These are phyloP conservation scores for Coniochaeta sp. DNA, from an alignment of 2,329 filamentous ascomycete species.

Conservation along the genomic window DNA sequence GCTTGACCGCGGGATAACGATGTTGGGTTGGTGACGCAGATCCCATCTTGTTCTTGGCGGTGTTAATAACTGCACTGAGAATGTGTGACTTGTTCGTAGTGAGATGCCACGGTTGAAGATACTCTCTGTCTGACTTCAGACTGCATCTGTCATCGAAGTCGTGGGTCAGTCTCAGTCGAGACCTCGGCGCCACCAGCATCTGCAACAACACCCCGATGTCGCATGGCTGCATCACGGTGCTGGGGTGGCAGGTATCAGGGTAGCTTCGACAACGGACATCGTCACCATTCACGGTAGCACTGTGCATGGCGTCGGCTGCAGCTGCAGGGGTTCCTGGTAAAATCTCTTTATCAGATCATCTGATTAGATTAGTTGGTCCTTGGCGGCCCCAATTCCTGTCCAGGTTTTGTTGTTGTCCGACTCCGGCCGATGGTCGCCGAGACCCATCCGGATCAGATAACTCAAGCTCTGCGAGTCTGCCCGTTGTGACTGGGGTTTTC, in stretches of 20 bases:
- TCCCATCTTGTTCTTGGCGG: constrained; percentile 3
- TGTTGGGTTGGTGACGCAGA: constrained; percentile 9
- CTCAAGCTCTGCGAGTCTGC: background rate
- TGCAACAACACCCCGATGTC: background rate
- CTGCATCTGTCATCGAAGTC: background rate
- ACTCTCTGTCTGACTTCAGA: background rate
- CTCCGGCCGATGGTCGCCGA: background rate
- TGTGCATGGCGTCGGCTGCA: background rate
- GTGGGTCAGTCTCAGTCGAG: background rate
- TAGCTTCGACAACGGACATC: background rate
- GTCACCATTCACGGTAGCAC: background rate
- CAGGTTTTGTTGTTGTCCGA: background rate
- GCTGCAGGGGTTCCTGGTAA: background rate
- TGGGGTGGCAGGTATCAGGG: background rate
- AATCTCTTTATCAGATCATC: constrained; percentile 1
- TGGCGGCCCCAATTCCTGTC: background rate
- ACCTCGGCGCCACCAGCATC: background rate
- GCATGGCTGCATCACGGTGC: background rate
- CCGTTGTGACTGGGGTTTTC: background rate
- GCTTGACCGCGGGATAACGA: constrained; percentile 28
- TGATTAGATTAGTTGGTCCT: background rate
- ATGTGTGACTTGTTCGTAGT: background rate
- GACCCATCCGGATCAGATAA: background rate
- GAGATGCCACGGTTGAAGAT: background rate
- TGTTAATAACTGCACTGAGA: background rate